These are phyloP conservation scores for Talaromyces sp. DNA, from an alignment of 2,329 filamentous ascomycete genomes.

Conservation along the genomic window DNA sequence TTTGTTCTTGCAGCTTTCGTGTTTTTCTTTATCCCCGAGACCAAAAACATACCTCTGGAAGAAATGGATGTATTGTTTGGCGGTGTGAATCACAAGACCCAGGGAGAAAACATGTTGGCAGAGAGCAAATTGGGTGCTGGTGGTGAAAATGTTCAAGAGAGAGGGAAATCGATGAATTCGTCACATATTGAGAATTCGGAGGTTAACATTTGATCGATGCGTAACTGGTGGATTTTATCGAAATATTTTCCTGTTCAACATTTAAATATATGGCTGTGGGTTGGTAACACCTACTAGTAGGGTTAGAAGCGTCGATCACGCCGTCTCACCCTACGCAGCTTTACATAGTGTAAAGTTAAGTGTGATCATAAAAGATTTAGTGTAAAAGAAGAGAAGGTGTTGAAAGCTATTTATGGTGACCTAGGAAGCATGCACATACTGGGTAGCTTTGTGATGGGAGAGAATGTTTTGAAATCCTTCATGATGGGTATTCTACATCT, in stretches of 20 bases:
- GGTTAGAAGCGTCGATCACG: too few species aligned
- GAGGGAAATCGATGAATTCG: background rate
- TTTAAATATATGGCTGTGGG: too few species aligned
- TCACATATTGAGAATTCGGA: conserved; percentile 1
- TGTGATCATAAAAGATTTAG: too few species aligned
- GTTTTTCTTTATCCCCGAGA: conserved; percentile 39
- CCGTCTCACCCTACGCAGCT: too few species aligned
- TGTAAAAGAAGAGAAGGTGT: too few species aligned
- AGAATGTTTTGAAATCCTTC: too few species aligned
- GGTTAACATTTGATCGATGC: background rate
- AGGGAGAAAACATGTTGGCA: conserved; percentile 22
- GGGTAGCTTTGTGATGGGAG: too few species aligned
- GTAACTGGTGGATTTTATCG: background rate
- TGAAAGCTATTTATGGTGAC: too few species aligned
- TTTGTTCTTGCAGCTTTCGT: conserved; percentile 47
- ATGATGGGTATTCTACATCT: too few species aligned
- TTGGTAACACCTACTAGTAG: too few species aligned
- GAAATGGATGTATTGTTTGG: conserved; percentile 35
- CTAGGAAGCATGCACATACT: too few species aligned
- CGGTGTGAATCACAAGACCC: conserved; percentile 29
- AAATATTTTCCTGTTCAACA: background rate
- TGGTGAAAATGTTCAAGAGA: background rate
- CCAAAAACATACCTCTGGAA: conserved; percentile 24
- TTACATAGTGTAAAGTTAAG: too few species aligned
- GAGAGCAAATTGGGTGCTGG: conserved; percentile 3